These are phyloP conservation scores for Neofusicoccum laricinum DNA, from an alignment of 2,329 filamentous ascomycete genomes.

Conservation along the genomic window DNA sequence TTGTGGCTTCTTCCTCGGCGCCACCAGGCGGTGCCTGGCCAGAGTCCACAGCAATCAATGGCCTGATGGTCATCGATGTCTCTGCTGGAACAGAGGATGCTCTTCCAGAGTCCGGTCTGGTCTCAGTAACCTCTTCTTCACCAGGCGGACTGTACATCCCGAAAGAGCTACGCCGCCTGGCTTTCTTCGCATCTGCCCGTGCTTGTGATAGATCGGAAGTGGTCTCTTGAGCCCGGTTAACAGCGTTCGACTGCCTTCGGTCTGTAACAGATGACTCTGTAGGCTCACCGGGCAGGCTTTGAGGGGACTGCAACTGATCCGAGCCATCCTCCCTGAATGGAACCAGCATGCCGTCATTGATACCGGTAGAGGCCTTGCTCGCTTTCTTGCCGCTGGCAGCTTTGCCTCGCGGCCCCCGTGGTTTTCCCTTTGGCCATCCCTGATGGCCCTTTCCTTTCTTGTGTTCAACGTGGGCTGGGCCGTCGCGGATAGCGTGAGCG, in stretches of 20 bases:
- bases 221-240: neutral
- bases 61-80: slow-evolving; percentile 7
- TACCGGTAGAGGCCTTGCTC: slow-evolving; percentile 29
- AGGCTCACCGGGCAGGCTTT: slow-evolving; percentile 30
- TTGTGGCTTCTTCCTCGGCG: slow-evolving; percentile 37
- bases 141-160: neutral
- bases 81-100: slow-evolving; percentile 28
- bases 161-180: slow-evolving; percentile 13
- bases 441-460: slow-evolving; percentile 36
- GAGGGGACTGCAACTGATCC: slow-evolving; percentile 34
- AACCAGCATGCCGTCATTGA: slow-evolving; percentile 17
- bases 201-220: neutral
- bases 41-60: neutral
- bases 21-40: neutral
- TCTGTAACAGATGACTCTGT: slow-evolving; percentile 12
- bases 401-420: slow-evolving; percentile 37
- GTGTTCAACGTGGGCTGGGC: slow-evolving; percentile 22
- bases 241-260: neutral
- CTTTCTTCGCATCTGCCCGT: neutral
- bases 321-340: slow-evolving; percentile 14
- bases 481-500: slow-evolving; percentile 19
- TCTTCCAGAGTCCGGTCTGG: neutral
- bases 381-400: slow-evolving; percentile 35
- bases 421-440: slow-evolving; percentile 47
- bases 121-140: neutral